Evolutionary conservation across 1,284 basidiomycete genomes (phyloP).

Genomic region (Ganoderma lucidum): DNA sequence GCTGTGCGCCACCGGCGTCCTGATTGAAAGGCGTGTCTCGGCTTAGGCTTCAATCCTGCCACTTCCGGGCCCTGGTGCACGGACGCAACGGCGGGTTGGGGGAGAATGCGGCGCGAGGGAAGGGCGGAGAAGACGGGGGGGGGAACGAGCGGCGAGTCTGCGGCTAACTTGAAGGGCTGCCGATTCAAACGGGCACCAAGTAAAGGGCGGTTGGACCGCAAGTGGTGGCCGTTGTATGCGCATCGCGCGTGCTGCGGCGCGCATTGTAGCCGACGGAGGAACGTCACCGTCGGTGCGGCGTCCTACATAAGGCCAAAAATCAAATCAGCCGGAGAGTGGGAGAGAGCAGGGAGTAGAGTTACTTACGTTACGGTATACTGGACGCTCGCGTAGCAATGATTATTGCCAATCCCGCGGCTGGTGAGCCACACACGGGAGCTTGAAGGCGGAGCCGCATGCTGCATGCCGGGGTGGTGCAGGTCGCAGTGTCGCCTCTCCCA

Average conservation of each 20-base stretch:
- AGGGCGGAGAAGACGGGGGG: too few relatives aligned
- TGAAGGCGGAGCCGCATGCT: background rate
- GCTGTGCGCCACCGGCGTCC: background rate
- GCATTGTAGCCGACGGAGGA: background rate
- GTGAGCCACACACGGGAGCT: background rate
- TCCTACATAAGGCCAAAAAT: background rate
- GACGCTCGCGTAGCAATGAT: background rate
- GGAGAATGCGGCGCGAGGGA: background rate
- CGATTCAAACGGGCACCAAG: background rate
- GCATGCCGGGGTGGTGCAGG: background rate
- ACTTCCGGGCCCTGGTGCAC: background rate
- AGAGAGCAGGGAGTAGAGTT: background rate
- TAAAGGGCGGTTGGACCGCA: background rate
- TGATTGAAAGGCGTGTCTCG: background rate
- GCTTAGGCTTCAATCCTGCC: background rate
- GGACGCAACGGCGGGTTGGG: background rate
- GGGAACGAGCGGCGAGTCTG: too few relatives aligned
- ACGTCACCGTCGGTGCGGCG: background rate
- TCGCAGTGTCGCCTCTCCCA: background rate
- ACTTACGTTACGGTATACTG: slow-evolving; percentile 3
- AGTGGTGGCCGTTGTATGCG: background rate
- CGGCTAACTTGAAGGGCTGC: too few relatives aligned
- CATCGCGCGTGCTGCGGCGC: background rate
- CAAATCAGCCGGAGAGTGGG: background rate
- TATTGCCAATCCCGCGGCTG: background rate